phyloP scores from a whole-genome alignment of 805 yeast species.

The Tetrapisispora namnaoensis region DNA sequence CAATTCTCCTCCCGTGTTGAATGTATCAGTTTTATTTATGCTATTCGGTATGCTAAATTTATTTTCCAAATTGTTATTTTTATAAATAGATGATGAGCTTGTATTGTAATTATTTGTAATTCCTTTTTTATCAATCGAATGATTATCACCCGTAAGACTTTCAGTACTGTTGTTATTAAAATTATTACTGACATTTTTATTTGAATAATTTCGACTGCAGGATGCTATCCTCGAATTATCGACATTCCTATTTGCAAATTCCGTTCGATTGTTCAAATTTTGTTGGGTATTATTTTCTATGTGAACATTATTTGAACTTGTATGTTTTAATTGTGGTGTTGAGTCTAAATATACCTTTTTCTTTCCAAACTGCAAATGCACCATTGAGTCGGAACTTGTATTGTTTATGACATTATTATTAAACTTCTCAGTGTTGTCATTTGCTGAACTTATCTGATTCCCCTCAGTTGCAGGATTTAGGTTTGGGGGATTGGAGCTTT shows the following conservation, averaged over 20 bases:
- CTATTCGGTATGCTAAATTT: background rate
- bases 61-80: background rate
- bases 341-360: constrained; percentile 24
- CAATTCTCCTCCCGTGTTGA: background rate
- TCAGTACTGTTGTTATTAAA: background rate
- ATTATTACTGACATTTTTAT: background rate
- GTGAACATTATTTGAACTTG: background rate
- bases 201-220: background rate
- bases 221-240: background rate
- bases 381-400: constrained; percentile 11
- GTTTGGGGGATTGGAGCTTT: background rate
- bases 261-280: background rate
- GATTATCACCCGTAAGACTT: constrained; percentile 3
- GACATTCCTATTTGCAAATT: background rate
- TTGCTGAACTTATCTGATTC: background rate
- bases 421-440: background rate
- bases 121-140: background rate
- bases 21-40: background rate
- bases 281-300: constrained; percentile 1
- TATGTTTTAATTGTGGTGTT: constrained; percentile 5
- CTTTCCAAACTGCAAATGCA: constrained; percentile 22
- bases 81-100: background rate
- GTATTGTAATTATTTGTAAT: background rate
- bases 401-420: constrained; percentile 1
- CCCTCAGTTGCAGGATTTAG: background rate